Base-by-base conservation (phyloP, 352 stramenopile species). In the Phytophthora niederhauseri region DNA sequence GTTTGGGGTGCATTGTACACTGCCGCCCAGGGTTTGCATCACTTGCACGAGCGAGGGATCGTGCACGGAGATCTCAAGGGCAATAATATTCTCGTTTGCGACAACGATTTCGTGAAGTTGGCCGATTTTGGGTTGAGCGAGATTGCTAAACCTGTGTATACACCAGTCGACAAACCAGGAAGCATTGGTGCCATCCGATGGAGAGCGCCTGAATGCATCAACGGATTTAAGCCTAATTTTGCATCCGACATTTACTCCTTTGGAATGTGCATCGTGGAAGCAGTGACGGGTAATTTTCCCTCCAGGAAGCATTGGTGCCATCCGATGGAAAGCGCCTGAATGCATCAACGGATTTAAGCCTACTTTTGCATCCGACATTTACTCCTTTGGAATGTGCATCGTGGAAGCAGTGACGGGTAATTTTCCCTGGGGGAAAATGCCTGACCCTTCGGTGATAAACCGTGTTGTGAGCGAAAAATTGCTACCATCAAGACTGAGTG, bases 171-270 rank as follows among this genome's bases (percentile, higher is more conserved):
- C 15, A 12, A 48, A 4, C 30, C 20, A 9, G 55, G 41, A 49
- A 49, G 15, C 14, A 49, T 55, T 6, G 61, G 61, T 41, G 61
- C 61, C 24, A 30, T 36, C 31, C 52, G 53, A 34, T 68, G 61
- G 53, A 61, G 57, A n/a, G 61, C 52, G 1, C 53, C 61, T 1
- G 52, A 68, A 20, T 68, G 61, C 34, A 41, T 68, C 7, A 5
- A 15, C 2, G 46, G 20, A 4, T 24, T 3, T 51, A 48, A 6
- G 17, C 6, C 12, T 2, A 61, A 14, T 9, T 19, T 46, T 15
- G 45, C 43, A 8, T 64, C 57, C 5, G 57, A 64, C 19, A 64
- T 64, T 22, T 64, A 55, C 28, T 46, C 41, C 17, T 64, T 64
- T 19, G 57, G 57, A 28, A 64, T 64, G 45, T 64, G 57, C 43